Evolutionary conservation across 2,329 filamentous ascomycete genomes (phyloP), one percentile per base, ranked within the genome.

Genomic region (Talaromyces sp.): DNA sequence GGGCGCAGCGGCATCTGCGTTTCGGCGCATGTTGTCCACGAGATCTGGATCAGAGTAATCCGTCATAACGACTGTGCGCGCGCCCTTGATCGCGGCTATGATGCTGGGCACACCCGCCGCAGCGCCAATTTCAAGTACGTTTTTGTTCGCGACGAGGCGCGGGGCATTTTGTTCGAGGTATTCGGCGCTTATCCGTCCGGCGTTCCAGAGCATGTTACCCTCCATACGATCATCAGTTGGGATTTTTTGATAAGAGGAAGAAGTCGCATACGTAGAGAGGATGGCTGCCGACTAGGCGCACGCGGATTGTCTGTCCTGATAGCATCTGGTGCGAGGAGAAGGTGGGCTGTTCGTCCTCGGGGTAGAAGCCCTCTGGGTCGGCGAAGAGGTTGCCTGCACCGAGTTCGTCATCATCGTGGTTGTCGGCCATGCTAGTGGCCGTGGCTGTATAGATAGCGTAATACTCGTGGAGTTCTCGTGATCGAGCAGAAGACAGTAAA

Each of bases 141-240:
- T 87, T 74, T 87, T 89, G 68, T 79, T 84, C 14, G 79, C 73
- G n/a, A 96, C 84, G 4, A 91, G 83, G 1, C 78, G 69, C 9
- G 77, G 72, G n/a, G 87, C 84, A 68, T 87, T 82, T 49, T 85
- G 80, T 78, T 97, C 92, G 65, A 97, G 87, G 78, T 93, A 93
- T 70, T 87, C 83, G 16, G 93, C 87, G 58, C 94, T 85, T 45
- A 91, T 87, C 68, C 91, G 89, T 66, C 90, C 89, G 67, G 92
- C 93, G 77, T 97, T 96, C 94, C 94, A 98, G 35, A 97, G 85
- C 69, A 91, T 85, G 78, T 97, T 92, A 16, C 92, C 93, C 87
- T 87, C 71, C 68, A 67, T 65, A 60, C 62, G 49, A 56, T n/a
- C 72, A 71, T 71, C 58, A 66, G 57, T 56, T 37, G 16, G 2